phyloP scores from a whole-genome alignment of 129 eudicot species.

The Calendula officinalis region DNA sequence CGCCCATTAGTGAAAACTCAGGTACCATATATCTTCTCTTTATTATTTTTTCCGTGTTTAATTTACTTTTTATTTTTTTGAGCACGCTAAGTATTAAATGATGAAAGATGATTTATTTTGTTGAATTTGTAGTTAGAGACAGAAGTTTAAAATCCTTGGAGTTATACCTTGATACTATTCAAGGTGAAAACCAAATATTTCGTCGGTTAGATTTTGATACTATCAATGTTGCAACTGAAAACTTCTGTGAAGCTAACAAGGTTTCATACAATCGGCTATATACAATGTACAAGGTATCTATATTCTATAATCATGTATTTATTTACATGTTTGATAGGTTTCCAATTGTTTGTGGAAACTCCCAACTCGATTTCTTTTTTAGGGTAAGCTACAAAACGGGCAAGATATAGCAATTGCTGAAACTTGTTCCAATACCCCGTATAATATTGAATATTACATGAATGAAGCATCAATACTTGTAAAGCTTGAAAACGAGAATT shows the following conservation, averaged over 20 bases:
- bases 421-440: background rate
- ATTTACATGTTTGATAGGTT: background rate
- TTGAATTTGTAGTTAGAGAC: background rate
- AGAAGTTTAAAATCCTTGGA: background rate
- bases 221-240: background rate
- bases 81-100: background rate
- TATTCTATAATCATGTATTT: too few relatives aligned
- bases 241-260: background rate
- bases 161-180: background rate
- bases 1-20: background rate
- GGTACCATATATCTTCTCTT: background rate
- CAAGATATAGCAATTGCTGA: background rate
- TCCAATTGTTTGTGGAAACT: background rate
- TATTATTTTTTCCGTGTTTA: background rate
- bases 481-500: background rate
- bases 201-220: background rate
- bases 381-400: constrained; percentile 1
- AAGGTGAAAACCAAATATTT: background rate
- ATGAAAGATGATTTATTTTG: too few relatives aligned
- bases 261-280: background rate
- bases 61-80: too few relatives aligned
- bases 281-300: background rate
- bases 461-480: background rate
- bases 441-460: too few relatives aligned
- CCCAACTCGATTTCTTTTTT: background rate